Base-by-base conservation (phyloP, 2,329 filamentous ascomycete species). In the Stromatinia cepivora region DNA sequence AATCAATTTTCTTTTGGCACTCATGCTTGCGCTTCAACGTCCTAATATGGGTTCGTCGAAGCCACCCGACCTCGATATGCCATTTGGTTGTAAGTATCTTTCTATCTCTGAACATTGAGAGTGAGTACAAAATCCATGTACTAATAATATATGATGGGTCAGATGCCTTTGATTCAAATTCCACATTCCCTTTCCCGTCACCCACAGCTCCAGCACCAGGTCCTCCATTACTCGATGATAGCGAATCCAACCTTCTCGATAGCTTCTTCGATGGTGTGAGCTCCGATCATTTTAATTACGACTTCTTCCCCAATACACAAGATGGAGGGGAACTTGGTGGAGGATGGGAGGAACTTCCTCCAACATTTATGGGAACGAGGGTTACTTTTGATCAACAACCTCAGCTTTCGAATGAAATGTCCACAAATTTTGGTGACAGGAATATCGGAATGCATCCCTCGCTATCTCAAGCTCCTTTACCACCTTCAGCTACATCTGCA, bases 81-180 rank as follows among this genome's bases (percentile, higher is more conserved):
- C 87, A 50, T 91, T 91, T 84, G 89, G 89, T 76, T 91, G 89
- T 91, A 84, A 75, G 88, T 85, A 59, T 65, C 34, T 34, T 28
- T 42, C 17, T 22, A 45, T 61, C 31, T 22, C 25, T 34, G 17
- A 61, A 28, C 17, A 11, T 28, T 4, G 9, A 20, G n/a, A 20
- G 1, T 7, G 54, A 31, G 28, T 57, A 54, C 42, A 36, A 52
- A 69, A 45, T 46, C 53, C 46, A 53, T 9, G 11, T 57, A 54
- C 45, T 68, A 62, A 68, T 17, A 39, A 39, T 39, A 42, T 34
- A n/a, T 36, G 3, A 54, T 63, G 9, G 68, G 28, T 52, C 28
- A 86, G 84, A 85, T 78, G 77, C 80, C 57, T 79, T 84, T 73
- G 80, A 84, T 75, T 74, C 79, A 73, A 69, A 66, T 61, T 80